Evolutionary conservation across 1,284 basidiomycete genomes (phyloP).

Genomic region (Ceratobasidium sp.): DNA sequence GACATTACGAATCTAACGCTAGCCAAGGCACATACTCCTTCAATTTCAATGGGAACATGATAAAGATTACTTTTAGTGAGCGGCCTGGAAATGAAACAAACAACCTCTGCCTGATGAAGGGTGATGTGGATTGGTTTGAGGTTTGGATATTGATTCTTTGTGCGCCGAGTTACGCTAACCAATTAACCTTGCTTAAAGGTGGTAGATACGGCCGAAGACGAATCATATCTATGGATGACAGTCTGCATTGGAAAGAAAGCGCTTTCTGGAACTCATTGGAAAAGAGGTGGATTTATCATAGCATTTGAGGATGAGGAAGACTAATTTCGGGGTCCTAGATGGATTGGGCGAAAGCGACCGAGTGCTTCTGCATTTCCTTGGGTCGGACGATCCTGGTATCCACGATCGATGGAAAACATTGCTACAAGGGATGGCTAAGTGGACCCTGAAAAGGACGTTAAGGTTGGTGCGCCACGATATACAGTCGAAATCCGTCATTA

Average conservation of each 20-base stretch:
- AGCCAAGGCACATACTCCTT: not conserved
- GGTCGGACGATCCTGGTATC: too few species aligned
- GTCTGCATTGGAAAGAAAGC: not conserved
- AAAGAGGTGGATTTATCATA: not conserved
- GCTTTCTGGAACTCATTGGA: not conserved
- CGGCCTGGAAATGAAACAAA: not conserved
- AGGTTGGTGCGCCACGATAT: too few species aligned
- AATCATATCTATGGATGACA: not conserved
- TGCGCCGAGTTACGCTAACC: not conserved
- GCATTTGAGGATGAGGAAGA: too few species aligned
- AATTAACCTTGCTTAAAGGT: not conserved
- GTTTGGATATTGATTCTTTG: not conserved
- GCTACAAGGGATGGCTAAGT: too few species aligned
- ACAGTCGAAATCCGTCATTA: not conserved
- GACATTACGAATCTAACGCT: not conserved
- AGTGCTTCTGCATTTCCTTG: too few species aligned
- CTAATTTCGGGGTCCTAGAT: too few species aligned
- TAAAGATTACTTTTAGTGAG: not conserved
- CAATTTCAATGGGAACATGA: not conserved
- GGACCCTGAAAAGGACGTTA: too few species aligned
- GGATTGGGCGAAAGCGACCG: too few species aligned
- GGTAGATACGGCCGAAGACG: not conserved
- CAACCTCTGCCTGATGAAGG: not conserved
- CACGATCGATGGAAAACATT: too few species aligned
- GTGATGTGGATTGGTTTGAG: conserved; percentile 6